These are phyloP conservation scores for Filobasidium uniguttulatum DNA, from an alignment of 1,284 basidiomycete genomes.

Conservation along the genomic window DNA sequence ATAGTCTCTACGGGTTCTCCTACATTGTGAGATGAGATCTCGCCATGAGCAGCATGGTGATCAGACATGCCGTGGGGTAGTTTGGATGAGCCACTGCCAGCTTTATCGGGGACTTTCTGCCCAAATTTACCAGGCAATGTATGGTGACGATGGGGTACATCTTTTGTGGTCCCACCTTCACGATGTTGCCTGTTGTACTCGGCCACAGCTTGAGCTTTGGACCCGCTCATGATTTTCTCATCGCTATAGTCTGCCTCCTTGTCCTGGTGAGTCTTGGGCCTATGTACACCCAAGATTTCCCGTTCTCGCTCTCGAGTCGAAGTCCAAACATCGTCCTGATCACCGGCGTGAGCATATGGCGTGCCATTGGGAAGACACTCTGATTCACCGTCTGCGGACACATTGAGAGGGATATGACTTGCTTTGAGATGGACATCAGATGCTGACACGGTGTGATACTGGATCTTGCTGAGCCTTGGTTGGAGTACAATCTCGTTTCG, in stretches of 20 bases:
- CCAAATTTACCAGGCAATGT: too few relatives aligned
- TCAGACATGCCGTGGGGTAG: too few relatives aligned
- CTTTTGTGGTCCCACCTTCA: too few relatives aligned
- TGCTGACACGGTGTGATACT: slow-evolving; percentile 17
- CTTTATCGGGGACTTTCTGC: too few relatives aligned
- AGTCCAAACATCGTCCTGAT: slow-evolving; percentile 12
- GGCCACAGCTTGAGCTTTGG: slow-evolving; percentile 4
- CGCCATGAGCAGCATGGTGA: too few relatives aligned
- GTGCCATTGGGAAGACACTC: slow-evolving; percentile 14
- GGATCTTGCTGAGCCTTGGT: slow-evolving; percentile 24
- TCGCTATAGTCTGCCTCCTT: slow-evolving; percentile 7
- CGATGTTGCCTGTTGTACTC: too few relatives aligned
- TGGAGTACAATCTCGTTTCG: slow-evolving; percentile 29
- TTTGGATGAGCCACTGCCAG: too few relatives aligned
- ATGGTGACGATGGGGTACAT: too few relatives aligned
- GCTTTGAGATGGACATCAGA: slow-evolving; percentile 19
- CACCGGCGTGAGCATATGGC: slow-evolving; percentile 6
- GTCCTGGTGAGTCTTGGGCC: neutral
- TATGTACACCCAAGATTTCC: slow-evolving; percentile 4
- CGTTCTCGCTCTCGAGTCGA: slow-evolving; percentile 11
- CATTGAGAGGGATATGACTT: slow-evolving; percentile 2
- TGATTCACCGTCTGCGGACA: slow-evolving; percentile 12
- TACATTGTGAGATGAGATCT: too few relatives aligned
- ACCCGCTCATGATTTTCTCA: slow-evolving; percentile 8
- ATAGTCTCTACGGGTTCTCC: too few relatives aligned